phyloP scores from a whole-genome alignment of 345 rosid species.

The Lumnitzera racemosa region DNA sequence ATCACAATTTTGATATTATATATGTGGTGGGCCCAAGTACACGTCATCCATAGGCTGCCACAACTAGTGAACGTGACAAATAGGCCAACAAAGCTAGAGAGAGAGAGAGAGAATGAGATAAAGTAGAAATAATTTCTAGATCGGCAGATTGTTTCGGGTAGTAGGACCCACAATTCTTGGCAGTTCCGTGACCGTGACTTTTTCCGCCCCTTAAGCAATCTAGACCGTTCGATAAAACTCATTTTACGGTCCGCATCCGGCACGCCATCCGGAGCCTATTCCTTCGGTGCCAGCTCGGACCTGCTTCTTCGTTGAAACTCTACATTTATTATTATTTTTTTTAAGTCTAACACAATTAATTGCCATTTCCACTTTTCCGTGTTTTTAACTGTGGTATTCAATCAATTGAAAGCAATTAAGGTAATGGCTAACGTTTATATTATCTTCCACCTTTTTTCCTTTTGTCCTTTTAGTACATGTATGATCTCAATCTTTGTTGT shows the following conservation, averaged over 20 bases:
- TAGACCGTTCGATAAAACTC: slow-evolving; percentile 15
- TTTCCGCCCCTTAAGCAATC: slow-evolving; percentile 14
- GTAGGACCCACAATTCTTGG: slow-evolving; percentile 59
- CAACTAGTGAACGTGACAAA: slow-evolving; percentile 40
- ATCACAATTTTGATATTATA: too few species aligned
- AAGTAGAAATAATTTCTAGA: slow-evolving; percentile 41
- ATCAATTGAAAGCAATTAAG: too few species aligned
- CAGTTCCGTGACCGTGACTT: slow-evolving; percentile 72
- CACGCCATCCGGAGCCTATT: slow-evolving; percentile 22
- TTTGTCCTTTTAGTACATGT: background rate
- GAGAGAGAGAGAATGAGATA: slow-evolving; percentile 4
- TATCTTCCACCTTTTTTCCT: slow-evolving; percentile 11
- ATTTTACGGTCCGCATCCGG: slow-evolving; percentile 27
- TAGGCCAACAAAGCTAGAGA: slow-evolving; percentile 21
- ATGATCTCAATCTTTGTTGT: too few species aligned
- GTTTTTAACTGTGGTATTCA: background rate
- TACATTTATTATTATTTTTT: too few species aligned
- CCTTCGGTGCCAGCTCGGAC: slow-evolving; percentile 66
- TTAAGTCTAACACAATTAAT: too few species aligned
- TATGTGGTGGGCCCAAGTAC: slow-evolving; percentile 23
- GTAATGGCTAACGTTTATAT: too few species aligned
- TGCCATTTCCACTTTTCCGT: too few species aligned
- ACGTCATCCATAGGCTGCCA: slow-evolving; percentile 47
- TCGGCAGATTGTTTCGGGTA: slow-evolving; percentile 31
- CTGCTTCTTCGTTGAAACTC: slow-evolving; percentile 11